Conservation (phyloP, 768 basidiomycete genomes). For the Lactarius akahatsu region DNA sequence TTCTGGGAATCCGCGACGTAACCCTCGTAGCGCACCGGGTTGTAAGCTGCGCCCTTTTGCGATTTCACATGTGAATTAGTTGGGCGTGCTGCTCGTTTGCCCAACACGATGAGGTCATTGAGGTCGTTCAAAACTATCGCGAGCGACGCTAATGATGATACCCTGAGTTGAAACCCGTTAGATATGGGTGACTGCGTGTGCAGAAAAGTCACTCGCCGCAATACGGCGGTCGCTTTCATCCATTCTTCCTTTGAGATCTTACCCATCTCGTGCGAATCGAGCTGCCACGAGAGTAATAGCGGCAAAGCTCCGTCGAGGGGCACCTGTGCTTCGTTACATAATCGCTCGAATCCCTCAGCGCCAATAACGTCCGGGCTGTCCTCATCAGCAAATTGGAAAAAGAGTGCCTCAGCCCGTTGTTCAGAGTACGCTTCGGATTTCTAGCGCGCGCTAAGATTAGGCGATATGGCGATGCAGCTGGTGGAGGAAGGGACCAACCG, state of each 20-base stretch:
- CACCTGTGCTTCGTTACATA: constrained; percentile 70
- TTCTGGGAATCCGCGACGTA: constrained; percentile 50
- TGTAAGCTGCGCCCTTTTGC: constrained; percentile 52
- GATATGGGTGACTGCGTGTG: constrained; percentile 15
- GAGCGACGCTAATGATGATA: constrained; percentile 51
- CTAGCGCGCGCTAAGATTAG: constrained; percentile 19
- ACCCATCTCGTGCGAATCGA: constrained; percentile 68
- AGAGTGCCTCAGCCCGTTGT: constrained; percentile 51
- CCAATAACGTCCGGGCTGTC: constrained; percentile 62
- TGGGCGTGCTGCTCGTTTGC: constrained; percentile 40
- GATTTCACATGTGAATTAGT: constrained; percentile 33
- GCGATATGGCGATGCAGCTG: not conserved
- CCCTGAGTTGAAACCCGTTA: constrained; percentile 36
- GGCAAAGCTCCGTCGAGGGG: constrained; percentile 72
- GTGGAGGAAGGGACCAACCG: constrained; percentile 6
- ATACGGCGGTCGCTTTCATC: constrained; percentile 51
- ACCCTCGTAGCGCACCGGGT: constrained; percentile 49
- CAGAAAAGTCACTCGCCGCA: constrained; percentile 42
- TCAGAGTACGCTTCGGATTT: constrained; percentile 47
- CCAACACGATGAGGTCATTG: constrained; percentile 56
- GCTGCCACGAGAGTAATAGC: constrained; percentile 74
- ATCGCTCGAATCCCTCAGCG: constrained; percentile 66
- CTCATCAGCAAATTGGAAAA: constrained; percentile 54
- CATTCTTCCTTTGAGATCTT: constrained; percentile 70
- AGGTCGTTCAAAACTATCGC: constrained; percentile 56